Percentiles rank a stretch among this genome's conserved stretches.
phyloP scores from a whole-genome alignment of 164 flowering plant genomes.

The Dillenia turbinata region DNA sequence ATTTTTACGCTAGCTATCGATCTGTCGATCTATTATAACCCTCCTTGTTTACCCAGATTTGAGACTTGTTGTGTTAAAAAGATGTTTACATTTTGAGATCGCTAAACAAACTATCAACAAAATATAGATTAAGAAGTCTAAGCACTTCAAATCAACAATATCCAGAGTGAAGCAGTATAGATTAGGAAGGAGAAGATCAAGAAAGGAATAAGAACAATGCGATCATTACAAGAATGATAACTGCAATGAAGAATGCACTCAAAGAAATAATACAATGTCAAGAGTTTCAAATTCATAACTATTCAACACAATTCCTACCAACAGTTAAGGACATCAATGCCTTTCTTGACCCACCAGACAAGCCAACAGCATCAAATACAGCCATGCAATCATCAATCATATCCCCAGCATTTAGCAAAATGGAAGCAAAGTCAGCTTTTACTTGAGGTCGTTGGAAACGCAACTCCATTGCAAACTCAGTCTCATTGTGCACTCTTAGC shows the following conservation, averaged over 20 bases:
- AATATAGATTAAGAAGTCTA: too few species aligned
- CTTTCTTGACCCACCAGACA: conserved; percentile 67
- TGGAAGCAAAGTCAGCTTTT: conserved; percentile 48
- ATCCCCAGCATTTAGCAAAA: conserved; percentile 61
- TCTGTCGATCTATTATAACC: too few species aligned
- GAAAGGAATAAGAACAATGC: background rate
- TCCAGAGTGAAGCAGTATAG: too few species aligned
- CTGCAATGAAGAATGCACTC: background rate
- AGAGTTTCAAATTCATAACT: background rate
- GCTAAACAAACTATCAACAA: too few species aligned
- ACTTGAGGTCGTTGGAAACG: conserved; percentile 71
- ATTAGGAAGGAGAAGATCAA: background rate
- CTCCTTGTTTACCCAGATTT: too few species aligned
- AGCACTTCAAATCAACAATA: too few species aligned
- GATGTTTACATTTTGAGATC: too few species aligned
- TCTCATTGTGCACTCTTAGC: conserved; percentile 74
- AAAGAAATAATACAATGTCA: background rate
- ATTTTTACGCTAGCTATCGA: too few species aligned
- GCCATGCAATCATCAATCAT: conserved; percentile 79
- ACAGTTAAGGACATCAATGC: conserved; percentile 71
- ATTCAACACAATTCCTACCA: conserved; percentile 40
- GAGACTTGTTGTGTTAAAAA: too few species aligned
- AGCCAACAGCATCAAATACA: conserved; percentile 60
- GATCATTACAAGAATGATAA: background rate
- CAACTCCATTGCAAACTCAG: conserved; percentile 63